Evolutionary conservation across 805 yeast genomes (phyloP), one percentile per base, ranked within the genome.

Genomic region (Sugiyamaella marilandica): DNA sequence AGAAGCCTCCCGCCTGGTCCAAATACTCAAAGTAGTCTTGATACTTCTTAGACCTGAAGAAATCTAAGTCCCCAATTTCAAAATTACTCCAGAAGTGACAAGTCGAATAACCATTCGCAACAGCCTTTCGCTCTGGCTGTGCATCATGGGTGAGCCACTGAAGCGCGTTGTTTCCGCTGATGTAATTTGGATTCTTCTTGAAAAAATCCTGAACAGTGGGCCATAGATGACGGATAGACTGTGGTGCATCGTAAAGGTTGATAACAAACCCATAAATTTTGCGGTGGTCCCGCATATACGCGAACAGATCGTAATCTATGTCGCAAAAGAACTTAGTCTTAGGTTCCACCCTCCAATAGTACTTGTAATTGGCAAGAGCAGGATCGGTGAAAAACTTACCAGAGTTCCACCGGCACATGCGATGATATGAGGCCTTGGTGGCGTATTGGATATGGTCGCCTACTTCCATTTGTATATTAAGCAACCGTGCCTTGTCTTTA

Each of bases 41-140:
- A 63, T 88, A 89, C 0, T 89, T 80, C 50, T 85, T 83, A 21
- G 77, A 70, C 49, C 96, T 71, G 69, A 74, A 85, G 60, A 89
- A 89, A 58, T 89, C 92, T 85, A 89, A 77, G 61, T 86, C 83
- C 10, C 83, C 92, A 52, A 88, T 85, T 64, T 89, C 96, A 60
- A 88, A 89, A 66, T 88, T 89, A 21, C 91, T 81, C 96, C 96
- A 89, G 69, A 89, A 88, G 68, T 89, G 96, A 62, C 96, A 89
- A 1, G 81, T 76, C n/a, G 81, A 77, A 64, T 77, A 79, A 11
- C 75, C 68, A 32, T 48, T 37, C 10, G 59, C 56, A 2, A 51
- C 60, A 16, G 65, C 62, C 50, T 67, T 74, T 58, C 73, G 76
- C 5, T 65, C 62, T 13, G 83, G 85, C 62, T 72, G 78, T 63